These are phyloP conservation scores for Magnolia officinalis DNA, from an alignment of 164 flowering plant species.

Conservation along the genomic window DNA sequence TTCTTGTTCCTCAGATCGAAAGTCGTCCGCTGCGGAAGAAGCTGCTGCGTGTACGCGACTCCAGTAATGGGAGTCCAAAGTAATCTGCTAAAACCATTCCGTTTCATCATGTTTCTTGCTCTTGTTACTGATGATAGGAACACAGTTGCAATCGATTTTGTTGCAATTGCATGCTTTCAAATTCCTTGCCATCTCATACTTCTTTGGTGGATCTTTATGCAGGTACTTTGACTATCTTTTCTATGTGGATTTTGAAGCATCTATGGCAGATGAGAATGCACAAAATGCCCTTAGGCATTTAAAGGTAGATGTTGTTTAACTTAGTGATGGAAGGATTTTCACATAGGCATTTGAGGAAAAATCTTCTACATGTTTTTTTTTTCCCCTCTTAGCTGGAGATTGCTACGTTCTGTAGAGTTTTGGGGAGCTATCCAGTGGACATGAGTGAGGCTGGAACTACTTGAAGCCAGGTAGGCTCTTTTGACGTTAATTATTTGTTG, in stretches of 20 bases:
- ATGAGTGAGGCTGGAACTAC: slow-evolving; percentile 38
- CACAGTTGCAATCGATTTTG: background rate
- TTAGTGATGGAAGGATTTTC: background rate
- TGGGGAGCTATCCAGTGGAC: slow-evolving; percentile 89
- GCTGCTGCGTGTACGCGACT: slow-evolving; percentile 43
- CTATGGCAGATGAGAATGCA: slow-evolving; percentile 76
- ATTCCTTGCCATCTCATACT: background rate
- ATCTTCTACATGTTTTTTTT: background rate
- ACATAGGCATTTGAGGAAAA: background rate
- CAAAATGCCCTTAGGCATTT: slow-evolving; percentile 84
- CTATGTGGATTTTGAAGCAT: slow-evolving; percentile 94
- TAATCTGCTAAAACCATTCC: slow-evolving; percentile 17
- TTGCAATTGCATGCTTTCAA: background rate
- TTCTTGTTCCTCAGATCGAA: slow-evolving; percentile 58
- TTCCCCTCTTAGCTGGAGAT: slow-evolving; percentile 55
- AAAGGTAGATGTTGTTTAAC: slow-evolving; percentile 29
- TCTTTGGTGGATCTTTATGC: slow-evolving; percentile 3
- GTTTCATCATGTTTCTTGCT: background rate
- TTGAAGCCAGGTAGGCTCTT: background rate
- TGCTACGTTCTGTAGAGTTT: slow-evolving; percentile 74
- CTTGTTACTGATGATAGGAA: background rate
- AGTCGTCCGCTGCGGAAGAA: slow-evolving; percentile 76
- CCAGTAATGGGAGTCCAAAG: slow-evolving; percentile 49
- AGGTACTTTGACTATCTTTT: slow-evolving; percentile 89
- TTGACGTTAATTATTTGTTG: background rate